Conservation (phyloP, 2,329 filamentous ascomycete species). For the Microdochium bolleyi region DNA sequence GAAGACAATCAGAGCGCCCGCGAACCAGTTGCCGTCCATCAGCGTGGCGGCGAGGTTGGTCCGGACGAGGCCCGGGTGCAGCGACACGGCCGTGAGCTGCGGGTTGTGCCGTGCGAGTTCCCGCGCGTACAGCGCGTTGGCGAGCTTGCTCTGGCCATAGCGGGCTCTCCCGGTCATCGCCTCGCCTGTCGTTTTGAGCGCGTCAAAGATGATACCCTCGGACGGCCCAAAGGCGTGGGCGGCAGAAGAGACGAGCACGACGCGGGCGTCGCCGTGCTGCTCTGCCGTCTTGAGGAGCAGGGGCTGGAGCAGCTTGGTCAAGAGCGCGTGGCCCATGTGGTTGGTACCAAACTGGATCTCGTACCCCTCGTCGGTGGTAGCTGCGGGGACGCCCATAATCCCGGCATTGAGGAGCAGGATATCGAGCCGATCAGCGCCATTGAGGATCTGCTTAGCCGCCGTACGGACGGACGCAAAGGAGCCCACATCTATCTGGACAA, state of each 20-base stretch:
- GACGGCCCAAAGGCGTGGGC: slow-evolving; percentile 14
- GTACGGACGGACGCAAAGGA: too few relatives aligned
- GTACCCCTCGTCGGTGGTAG: slow-evolving; percentile 29
- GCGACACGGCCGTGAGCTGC: neutral
- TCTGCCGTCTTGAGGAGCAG: neutral
- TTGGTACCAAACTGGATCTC: slow-evolving; percentile 35
- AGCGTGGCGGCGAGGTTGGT: slow-evolving; percentile 5
- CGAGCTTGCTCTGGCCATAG: slow-evolving; percentile 40
- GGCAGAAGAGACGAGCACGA: slow-evolving; percentile 15
- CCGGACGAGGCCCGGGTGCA: slow-evolving; percentile 7
- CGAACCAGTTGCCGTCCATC: slow-evolving; percentile 4
- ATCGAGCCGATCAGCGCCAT: too few relatives aligned
- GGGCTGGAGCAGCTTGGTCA: slow-evolving; percentile 20
- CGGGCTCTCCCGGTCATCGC: slow-evolving; percentile 21
- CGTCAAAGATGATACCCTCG: slow-evolving; percentile 9
- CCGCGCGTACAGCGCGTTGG: slow-evolving; percentile 32
- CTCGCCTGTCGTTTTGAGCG: slow-evolving; percentile 6
- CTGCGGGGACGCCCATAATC: slow-evolving; percentile 22
- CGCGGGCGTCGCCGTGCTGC: slow-evolving; percentile 8
- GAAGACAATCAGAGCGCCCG: slow-evolving; percentile 4
- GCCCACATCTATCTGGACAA: too few relatives aligned
- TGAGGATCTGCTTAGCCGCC: too few relatives aligned
- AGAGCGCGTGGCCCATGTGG: slow-evolving; percentile 32
- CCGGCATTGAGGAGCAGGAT: slow-evolving; percentile 11
- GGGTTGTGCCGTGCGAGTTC: slow-evolving; percentile 20